Evolutionary conservation across 768 basidiomycete genomes (phyloP), one percentile per base, ranked within the genome.

Genomic region (Tremella fuciformis): DNA sequence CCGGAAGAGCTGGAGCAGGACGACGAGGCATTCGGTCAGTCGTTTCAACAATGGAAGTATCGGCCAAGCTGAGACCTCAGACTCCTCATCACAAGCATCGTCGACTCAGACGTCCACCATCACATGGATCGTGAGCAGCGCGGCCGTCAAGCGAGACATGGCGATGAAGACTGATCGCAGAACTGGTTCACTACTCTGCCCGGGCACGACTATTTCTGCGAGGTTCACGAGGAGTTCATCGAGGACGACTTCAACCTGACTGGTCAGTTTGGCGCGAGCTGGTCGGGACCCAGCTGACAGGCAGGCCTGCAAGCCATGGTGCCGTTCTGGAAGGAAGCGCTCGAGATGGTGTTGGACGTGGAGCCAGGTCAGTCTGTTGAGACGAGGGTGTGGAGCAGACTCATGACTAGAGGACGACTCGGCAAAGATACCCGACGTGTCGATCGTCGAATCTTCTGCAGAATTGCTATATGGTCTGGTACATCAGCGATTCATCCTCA

Each of bases 171-270:
- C 13, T 19, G 24, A 11, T 58, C 19, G 51, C 44, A 76, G 75
- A 75, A 71, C 29, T 76, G 75, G 75, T 76, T 65, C 64, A 75
- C 70, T 8, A 72, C 75, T 13, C 52, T 75, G 46, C 73, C 73
- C 11, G 75, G 75, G 42, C 93, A 97, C 78, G 93, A 97, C 78
- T 97, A 94, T 80, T 97, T 94, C 76, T 94, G 91, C 78, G 93
- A 96, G 78, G 93, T 97, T 42, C 86, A 88, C 53, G 93, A 96
- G 75, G 94, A 98, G 74, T 99, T 97, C 78, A 99, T 99, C 76
- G 96, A 98, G 78, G 96, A 99, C 79, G 96, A 99, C 77, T 99
- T 99, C 81, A 99, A 99, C 80, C 82, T 99, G 50, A 99, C 96
- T 8, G 96, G 96, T 74, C 50, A 54, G 66, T 58, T 55, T 8